Percentiles rank a stretch among this genome's conserved stretches.
Evolutionary conservation across 129 eudicot species (phyloP).

Genomic region (Lactuca sativa): DNA sequence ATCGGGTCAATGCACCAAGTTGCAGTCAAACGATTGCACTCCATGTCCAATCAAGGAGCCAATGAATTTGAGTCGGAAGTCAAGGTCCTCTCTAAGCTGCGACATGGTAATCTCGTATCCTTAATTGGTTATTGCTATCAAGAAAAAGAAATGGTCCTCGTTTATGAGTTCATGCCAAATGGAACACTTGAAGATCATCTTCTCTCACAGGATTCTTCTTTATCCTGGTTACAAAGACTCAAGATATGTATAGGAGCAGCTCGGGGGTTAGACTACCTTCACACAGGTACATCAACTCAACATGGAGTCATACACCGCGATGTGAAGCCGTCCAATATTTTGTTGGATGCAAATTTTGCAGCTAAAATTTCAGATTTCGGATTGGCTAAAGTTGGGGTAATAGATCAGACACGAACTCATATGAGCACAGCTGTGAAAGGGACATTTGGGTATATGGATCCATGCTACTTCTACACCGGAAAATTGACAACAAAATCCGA

Average conservation of each 20-base stretch:
- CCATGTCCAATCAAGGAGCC: constrained; percentile 24
- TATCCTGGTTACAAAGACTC: constrained; percentile 45
- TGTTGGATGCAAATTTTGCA: constrained; percentile 38
- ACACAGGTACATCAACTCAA: constrained; percentile 36
- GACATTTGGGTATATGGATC: constrained; percentile 54
- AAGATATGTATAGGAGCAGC: constrained; percentile 54
- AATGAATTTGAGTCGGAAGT: constrained; percentile 29
- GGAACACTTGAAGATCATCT: constrained; percentile 34
- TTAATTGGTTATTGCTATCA: constrained; percentile 33
- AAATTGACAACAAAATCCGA: constrained; percentile 30
- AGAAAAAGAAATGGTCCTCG: constrained; percentile 16
- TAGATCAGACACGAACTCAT: constrained; percentile 23
- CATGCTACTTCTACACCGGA: constrained; percentile 23
- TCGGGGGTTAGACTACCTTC: constrained; percentile 55
- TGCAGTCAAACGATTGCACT: constrained; percentile 35
- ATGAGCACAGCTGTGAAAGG: constrained; percentile 46
- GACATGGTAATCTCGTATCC: constrained; percentile 39
- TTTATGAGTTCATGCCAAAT: constrained; percentile 34
- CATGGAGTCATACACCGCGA: constrained; percentile 51
- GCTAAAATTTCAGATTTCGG: constrained; percentile 52
- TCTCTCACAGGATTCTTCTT: not conserved
- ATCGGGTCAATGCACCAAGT: not conserved
- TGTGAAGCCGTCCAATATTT: constrained; percentile 46
- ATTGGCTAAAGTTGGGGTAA: constrained; percentile 38
- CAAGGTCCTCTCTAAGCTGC: constrained; percentile 24